Evolutionary conservation across 176 grass and related monocot species (phyloP), one percentile per base, ranked within the genome.

Genomic region (Pontederia paniculata): DNA sequence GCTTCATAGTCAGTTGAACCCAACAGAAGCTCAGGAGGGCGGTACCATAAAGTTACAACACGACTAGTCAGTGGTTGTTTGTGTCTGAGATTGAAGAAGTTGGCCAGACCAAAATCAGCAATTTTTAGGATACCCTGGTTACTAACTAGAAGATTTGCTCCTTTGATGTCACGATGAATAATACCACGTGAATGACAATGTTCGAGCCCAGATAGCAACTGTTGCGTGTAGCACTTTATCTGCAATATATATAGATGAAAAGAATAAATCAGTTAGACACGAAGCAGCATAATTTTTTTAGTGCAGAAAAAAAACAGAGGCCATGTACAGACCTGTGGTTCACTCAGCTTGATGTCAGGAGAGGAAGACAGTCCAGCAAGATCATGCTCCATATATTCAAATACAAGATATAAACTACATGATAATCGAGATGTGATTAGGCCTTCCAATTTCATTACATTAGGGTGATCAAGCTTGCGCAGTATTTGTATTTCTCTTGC

Each of bases 331-430:
- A 85, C 94, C 87, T 98, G 94, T 72, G 87, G 58, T 75, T 98
- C 83, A 23, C 42, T 84, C 50, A 98, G 84, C 63, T 84, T 82
- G 28, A 98, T 82, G 61, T 98, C 80, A 1, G 94, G 80, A 37
- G 83, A 91, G 57, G 87, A 82, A 55, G 72, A 98, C 68, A 98
- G 77, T 28, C 94, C 94, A 53, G 94, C 78, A 52, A 98, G 83
- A 82, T 98, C 94, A 8, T 98, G 94, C 9, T 98, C 94, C 94
- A 98, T 98, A 65, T 91, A 98, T 76, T 98, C 94, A 48, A 98
- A 98, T 42, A 98, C 94, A 56, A 98, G 80, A 79, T 93, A 98
- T 52, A 98, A 81, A 54, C 80, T 98, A 67, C 78, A 88, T 59
- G 94, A 98, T 45, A 82, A 50, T 53, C 71, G 70, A 63, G 94